phyloP scores from a whole-genome alignment of 106 monocot species.

The Phalaenopsis aphrodite region DNA sequence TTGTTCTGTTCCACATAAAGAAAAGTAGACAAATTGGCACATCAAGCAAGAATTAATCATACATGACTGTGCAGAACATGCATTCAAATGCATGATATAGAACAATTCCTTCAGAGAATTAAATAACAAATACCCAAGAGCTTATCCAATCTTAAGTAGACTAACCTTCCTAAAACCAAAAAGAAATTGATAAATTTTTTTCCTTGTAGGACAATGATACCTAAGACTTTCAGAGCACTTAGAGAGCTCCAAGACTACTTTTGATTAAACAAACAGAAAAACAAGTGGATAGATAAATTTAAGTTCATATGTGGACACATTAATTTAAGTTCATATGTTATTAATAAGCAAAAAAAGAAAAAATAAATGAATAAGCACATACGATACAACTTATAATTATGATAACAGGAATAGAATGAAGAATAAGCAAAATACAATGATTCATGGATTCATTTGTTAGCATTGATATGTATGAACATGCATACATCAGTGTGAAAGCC shows the following conservation, averaged over 20 bases:
- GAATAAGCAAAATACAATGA: too few relatives aligned
- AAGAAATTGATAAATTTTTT: background rate
- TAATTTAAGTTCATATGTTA: background rate
- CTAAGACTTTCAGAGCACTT: background rate
- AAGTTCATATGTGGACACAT: background rate
- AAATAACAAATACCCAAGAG: background rate
- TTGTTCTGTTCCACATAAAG: conserved; percentile 28
- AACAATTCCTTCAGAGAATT: background rate
- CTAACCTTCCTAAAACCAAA: background rate
- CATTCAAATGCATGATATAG: background rate
- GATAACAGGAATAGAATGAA: too few relatives aligned
- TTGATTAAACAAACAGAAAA: background rate
- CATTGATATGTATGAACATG: too few relatives aligned
- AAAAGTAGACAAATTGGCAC: background rate
- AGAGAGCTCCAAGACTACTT: background rate
- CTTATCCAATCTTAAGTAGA: background rate
- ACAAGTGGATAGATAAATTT: background rate
- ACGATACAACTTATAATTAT: too few relatives aligned
- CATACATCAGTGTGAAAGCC: too few relatives aligned
- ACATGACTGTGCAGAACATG: background rate
- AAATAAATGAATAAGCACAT: too few relatives aligned
- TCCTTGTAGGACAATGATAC: background rate
- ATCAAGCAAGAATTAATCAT: background rate
- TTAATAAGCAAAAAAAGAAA: background rate
- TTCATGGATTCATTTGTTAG: too few relatives aligned